Conservation (phyloP, 495 filamentous ascomycete species). For the Lepidopterella palustris region DNA sequence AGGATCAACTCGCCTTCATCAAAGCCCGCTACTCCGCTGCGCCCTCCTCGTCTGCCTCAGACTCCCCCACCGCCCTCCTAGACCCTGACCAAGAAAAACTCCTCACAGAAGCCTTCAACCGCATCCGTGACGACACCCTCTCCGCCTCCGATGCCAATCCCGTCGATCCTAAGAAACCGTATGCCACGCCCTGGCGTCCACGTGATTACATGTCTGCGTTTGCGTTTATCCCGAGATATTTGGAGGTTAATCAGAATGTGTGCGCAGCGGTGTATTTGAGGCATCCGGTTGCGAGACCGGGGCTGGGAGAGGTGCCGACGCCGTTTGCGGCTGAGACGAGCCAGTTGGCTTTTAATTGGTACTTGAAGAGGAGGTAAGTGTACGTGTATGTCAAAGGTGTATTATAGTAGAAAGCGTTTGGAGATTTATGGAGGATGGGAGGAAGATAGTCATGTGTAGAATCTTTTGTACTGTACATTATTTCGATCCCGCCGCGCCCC, state of each 20-base stretch:
- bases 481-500: too few relatives aligned
- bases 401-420: too few relatives aligned
- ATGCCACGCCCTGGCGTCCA: slow-evolving; percentile 87
- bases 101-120: slow-evolving; percentile 12
- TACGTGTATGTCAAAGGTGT: too few relatives aligned
- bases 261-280: slow-evolving; percentile 92
- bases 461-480: too few relatives aligned
- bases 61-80: slow-evolving; percentile 2
- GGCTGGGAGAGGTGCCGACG: slow-evolving; percentile 82
- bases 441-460: too few relatives aligned
- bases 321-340: slow-evolving; percentile 60
- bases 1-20: slow-evolving; percentile 45
- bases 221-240: slow-evolving; percentile 88
- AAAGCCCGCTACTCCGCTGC: slow-evolving; percentile 24
- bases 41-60: slow-evolving; percentile 1
- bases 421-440: too few relatives aligned
- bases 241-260: slow-evolving; percentile 95
- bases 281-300: slow-evolving; percentile 87
- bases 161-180: slow-evolving; percentile 68
- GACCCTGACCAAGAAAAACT: slow-evolving; percentile 17
- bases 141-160: slow-evolving; percentile 29
- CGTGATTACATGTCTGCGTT: slow-evolving; percentile 82
- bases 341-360: slow-evolving; percentile 88
- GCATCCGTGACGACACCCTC: slow-evolving; percentile 28
- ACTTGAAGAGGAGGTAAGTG: slow-evolving; percentile 74